Evolutionary conservation across 1,284 basidiomycete genomes (phyloP).

Genomic region (Ustilago trichophora): DNA sequence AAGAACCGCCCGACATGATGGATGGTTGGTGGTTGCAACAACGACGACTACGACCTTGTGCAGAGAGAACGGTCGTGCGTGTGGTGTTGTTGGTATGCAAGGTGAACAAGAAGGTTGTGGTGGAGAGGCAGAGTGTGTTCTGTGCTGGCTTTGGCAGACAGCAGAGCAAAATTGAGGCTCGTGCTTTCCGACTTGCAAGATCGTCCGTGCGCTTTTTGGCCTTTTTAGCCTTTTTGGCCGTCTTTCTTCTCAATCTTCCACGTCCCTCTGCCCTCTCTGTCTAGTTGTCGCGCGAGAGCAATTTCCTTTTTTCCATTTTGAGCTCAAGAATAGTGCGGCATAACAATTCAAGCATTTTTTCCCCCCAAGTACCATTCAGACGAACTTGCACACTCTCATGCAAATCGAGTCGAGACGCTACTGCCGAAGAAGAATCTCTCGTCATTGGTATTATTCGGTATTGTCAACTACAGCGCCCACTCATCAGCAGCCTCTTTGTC

Average conservation of each 20-base stretch:
- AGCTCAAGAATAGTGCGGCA: neutral
- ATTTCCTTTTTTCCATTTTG: neutral
- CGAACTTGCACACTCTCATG: too few species aligned
- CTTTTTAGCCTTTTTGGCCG: too few species aligned
- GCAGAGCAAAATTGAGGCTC: neutral
- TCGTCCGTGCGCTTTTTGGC: slow-evolving; percentile 16
- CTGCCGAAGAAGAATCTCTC: too few species aligned
- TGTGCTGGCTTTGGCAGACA: too few species aligned
- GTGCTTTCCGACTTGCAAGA: neutral
- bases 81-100: neutral
- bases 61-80: slow-evolving; percentile 7
- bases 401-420: too few species aligned
- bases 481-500: slow-evolving; percentile 48
- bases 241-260: slow-evolving; percentile 17
- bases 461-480: slow-evolving; percentile 55
- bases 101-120: neutral
- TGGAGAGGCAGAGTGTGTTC: neutral
- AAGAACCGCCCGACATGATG: too few species aligned
- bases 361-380: too few species aligned
- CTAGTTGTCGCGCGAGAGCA: slow-evolving; percentile 7
- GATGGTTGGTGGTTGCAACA: too few species aligned
- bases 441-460: too few species aligned
- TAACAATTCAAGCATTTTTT: neutral
- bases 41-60: slow-evolving; percentile 5
- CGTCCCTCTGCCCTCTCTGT: neutral